Percentiles rank a stretch among this genome's conserved stretches.
These are phyloP conservation scores for Trypanosoma vivax DNA, from an alignment of 208 protist genomes.

Conservation along the genomic window DNA sequence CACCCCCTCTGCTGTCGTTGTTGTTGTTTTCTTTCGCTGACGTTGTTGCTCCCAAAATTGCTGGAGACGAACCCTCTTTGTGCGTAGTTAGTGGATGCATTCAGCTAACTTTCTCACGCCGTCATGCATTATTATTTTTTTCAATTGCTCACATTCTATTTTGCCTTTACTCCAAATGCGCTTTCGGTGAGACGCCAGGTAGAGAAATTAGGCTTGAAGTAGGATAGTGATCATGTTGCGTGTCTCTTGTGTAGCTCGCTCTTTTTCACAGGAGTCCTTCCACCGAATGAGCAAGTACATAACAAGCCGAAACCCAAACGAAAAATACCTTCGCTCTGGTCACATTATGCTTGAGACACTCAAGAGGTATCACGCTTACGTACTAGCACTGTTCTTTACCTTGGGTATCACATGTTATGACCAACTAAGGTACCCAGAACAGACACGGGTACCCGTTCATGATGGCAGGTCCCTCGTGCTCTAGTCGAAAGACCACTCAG, in stretches of 20 bases:
- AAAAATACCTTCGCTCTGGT: slow-evolving; percentile 74
- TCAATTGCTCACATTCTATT: slow-evolving; percentile 21
- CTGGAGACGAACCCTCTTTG: no score
- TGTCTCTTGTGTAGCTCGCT: slow-evolving; percentile 11
- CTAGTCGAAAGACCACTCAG: slow-evolving; percentile 18
- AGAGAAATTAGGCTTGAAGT: neutral
- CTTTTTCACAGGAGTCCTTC: slow-evolving; percentile 79
- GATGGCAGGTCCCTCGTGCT: slow-evolving; percentile 81
- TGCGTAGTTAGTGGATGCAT: no score
- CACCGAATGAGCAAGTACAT: slow-evolving; percentile 83
- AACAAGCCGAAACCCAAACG: slow-evolving; percentile 80
- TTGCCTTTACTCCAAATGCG: no score
- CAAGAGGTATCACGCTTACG: slow-evolving; percentile 79
- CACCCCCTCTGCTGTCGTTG: no score
- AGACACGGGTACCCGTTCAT: slow-evolving; percentile 46
- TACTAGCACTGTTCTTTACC: slow-evolving; percentile 57
- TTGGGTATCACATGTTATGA: slow-evolving; percentile 56
- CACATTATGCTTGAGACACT: slow-evolving; percentile 78
- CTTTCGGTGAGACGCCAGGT: no score
- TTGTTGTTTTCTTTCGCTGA: no score
- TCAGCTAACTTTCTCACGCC: no score
- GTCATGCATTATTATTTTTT: no score
- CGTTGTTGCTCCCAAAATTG: no score
- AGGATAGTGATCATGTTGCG: slow-evolving; percentile 14
- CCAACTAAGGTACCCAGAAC: slow-evolving; percentile 53